Evolutionary conservation across 2,329 filamentous ascomycete species (phyloP).

Genomic region (Graphilbum sp.): DNA sequence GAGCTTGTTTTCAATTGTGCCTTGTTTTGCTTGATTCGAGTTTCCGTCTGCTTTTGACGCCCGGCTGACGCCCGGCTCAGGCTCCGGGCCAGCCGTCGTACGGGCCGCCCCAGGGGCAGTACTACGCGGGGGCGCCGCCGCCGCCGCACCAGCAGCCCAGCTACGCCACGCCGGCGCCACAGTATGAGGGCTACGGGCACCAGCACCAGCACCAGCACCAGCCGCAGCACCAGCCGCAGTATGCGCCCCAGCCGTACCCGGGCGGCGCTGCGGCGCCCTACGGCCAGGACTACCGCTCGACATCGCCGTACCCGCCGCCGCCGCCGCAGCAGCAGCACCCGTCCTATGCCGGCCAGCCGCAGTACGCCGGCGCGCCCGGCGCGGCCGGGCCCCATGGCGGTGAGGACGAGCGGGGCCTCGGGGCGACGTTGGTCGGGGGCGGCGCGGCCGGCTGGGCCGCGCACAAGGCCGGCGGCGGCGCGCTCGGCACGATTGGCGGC

Average conservation of each 20-base stretch:
- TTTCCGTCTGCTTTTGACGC: too few species aligned
- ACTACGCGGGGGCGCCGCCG: constrained; percentile 10
- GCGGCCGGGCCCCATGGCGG: constrained; percentile 12
- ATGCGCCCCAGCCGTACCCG: too few species aligned
- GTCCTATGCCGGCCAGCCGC: background rate
- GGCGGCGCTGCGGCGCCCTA: background rate
- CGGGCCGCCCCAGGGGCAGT: too few species aligned
- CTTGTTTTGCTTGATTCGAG: constrained; percentile 2
- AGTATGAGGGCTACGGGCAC: too few species aligned
- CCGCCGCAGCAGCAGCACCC: constrained; percentile 9
- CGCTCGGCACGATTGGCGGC: constrained; percentile 32
- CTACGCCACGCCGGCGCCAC: constrained; percentile 10
- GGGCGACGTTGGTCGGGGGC: constrained; percentile 34
- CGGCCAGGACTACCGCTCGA: constrained; percentile 1
- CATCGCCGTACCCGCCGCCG: constrained; percentile 7
- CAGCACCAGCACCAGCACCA: background rate
- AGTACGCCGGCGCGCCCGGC: constrained; percentile 9
- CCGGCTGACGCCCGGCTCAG: too few species aligned
- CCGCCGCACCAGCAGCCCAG: constrained; percentile 11
- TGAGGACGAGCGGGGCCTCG: constrained; percentile 36
- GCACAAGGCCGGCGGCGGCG: constrained; percentile 34
- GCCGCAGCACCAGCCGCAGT: constrained; percentile 6
- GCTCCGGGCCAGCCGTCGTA: too few species aligned
- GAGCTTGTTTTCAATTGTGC: background rate
- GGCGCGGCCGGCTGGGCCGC: constrained; percentile 37